Evolutionary conservation across 352 stramenopile genomes (phyloP), one percentile per base, ranked within the genome.

Genomic region (Phytophthora sp.): DNA sequence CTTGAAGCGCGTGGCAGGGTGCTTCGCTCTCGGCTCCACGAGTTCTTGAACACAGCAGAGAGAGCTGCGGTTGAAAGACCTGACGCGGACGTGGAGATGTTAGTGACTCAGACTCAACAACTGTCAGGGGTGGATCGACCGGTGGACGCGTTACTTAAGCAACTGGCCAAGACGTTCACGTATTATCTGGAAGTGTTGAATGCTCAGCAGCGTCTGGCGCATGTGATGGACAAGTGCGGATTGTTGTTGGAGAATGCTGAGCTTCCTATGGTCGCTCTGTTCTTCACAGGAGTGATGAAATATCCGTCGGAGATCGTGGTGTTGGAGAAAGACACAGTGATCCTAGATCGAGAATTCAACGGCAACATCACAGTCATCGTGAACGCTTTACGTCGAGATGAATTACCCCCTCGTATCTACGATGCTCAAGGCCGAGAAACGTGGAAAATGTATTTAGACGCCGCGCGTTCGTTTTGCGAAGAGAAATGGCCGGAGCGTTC

Each of bases 401-500:
- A 82, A 16, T 33, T 77, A 12, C 68, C 66, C 38, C 66, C 68
- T 44, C 66, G 71, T 8, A 76, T 77, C 31, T 74, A 68, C 50
- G 62, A 79, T 39, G 57, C 67, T 11, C 44, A 68, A 29, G 62
- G 60, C 6, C 50, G 52, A 63, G 65, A 75, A 51, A 55, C 61
- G 8, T 92, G 84, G 84, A 67, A 63, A 20, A 11, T 55, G 3
- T 75, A 86, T 21, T 29, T 84, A 15, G 55, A 71, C 9, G 69
- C 76, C 5, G 63, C 81, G 11, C 76, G 70, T 8, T 57, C 56
- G 4, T 89, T 85, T 46, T 92, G 84, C 33, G 84, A 92, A 67
- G 73, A 79, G 6, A 79, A 76, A 44, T 92, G 84, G 84, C 82
- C 82, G 5, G 80, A 92, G 38, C 84, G 81, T 15, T 73, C 66